Evolutionary conservation across 2,329 filamentous ascomycete species (phyloP).

Genomic region (Cercospora sojina): DNA sequence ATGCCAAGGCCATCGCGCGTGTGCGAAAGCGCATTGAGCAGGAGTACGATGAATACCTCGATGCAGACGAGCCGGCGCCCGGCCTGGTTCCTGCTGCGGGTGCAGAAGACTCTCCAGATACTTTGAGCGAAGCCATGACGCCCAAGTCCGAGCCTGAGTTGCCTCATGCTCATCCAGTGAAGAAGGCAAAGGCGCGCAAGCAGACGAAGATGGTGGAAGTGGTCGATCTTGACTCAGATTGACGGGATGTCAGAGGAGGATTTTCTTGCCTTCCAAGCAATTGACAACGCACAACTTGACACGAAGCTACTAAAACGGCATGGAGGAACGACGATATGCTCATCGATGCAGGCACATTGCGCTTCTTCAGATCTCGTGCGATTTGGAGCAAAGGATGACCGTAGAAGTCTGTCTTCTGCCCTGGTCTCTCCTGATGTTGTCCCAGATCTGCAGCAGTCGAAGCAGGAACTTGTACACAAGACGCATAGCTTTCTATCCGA

Average conservation of each 20-base stretch:
- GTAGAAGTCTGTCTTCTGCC: not conserved
- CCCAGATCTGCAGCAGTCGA: too few relatives aligned
- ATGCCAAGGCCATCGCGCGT: conserved; percentile 14
- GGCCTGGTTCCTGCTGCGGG: not conserved
- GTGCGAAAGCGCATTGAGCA: conserved; percentile 20
- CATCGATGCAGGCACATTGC: not conserved
- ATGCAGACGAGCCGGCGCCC: not conserved
- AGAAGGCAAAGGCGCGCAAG: conserved; percentile 7
- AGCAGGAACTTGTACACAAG: too few relatives aligned
- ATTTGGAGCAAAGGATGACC: not conserved
- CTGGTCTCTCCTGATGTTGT: not conserved
- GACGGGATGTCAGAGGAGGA: not conserved
- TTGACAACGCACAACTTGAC: not conserved
- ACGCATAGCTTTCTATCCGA: not conserved
- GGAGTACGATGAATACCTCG: conserved; percentile 15
- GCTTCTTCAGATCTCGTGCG: not conserved
- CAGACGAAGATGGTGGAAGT: conserved; percentile 6
- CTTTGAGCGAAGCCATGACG: conserved; percentile 27
- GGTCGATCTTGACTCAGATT: conserved; percentile 8
- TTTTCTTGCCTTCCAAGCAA: not conserved
- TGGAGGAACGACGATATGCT: not conserved
- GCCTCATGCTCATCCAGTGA: conserved; percentile 5
- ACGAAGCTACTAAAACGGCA: not conserved
- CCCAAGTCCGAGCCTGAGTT: conserved; percentile 15
- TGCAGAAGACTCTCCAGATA: conserved; percentile 22